Percentiles rank a stretch among this genome's conserved stretches.
Evolutionary conservation across 2,329 filamentous ascomycete genomes (phyloP).

Genomic region (Talaromyces sp.): DNA sequence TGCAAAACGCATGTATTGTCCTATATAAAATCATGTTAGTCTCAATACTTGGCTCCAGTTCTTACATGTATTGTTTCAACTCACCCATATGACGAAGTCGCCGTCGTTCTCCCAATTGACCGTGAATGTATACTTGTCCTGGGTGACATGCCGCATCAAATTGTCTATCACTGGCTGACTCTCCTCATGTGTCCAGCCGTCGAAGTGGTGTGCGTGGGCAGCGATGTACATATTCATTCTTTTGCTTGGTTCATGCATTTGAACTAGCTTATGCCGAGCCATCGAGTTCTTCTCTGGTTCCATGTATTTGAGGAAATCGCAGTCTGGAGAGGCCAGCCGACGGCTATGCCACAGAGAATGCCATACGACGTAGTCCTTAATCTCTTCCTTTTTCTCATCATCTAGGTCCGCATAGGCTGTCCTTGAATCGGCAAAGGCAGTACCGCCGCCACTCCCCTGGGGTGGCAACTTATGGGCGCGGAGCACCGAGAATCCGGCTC

Average conservation of each 20-base stretch:
- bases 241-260: conserved; percentile 51
- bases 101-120: conserved; percentile 50
- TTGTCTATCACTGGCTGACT: conserved; percentile 34
- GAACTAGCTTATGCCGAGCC: conserved; percentile 48
- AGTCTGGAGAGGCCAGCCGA: conserved; percentile 49
- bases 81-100: conserved; percentile 56
- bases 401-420: conserved; percentile 51
- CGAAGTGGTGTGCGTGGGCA: conserved; percentile 53
- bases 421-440: conserved; percentile 54
- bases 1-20: conserved; percentile 58
- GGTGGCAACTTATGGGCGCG: conserved; percentile 52
- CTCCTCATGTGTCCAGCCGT: conserved; percentile 36
- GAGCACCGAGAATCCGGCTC: conserved; percentile 53
- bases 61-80: neutral
- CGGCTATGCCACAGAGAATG: conserved; percentile 53
- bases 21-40: neutral
- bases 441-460: conserved; percentile 45
- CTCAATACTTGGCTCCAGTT: neutral
- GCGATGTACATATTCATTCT: conserved; percentile 55
- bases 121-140: conserved; percentile 46
- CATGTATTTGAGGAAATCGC: conserved; percentile 44
- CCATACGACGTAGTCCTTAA: conserved; percentile 48
- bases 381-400: conserved; percentile 31
- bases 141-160: conserved; percentile 45
- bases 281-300: conserved; percentile 39